These are phyloP conservation scores for Heracleum sosnowskyi DNA, from an alignment of 129 eudicot genomes.

Conservation along the genomic window DNA sequence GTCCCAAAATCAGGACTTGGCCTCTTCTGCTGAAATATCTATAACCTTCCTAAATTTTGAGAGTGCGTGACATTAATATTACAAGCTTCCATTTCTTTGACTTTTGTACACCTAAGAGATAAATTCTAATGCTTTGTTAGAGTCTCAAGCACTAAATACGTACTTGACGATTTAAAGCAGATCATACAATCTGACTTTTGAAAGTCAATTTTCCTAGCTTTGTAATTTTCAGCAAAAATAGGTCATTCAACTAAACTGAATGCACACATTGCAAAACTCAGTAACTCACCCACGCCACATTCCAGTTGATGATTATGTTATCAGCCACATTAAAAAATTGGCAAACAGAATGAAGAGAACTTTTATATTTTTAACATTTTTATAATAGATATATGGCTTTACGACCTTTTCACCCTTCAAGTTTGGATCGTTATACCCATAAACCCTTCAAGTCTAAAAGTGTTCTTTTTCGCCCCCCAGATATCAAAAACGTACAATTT, in stretches of 20 bases:
- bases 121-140: background rate
- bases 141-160: no score
- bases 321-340: background rate
- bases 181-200: background rate
- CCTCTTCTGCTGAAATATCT: background rate
- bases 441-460: no score
- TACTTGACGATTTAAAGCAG: background rate
- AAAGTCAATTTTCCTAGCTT: background rate
- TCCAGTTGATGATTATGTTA: background rate
- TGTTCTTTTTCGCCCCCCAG: no score
- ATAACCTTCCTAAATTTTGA: background rate
- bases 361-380: background rate
- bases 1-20: background rate
- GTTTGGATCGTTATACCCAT: no score
- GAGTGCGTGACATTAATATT: background rate
- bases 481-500: no score
- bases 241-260: background rate
- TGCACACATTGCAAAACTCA: background rate
- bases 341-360: background rate
- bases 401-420: no score
- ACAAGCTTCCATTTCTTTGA: background rate
- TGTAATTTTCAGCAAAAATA: background rate
- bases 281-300: background rate
- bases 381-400: no score
- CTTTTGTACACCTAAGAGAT: background rate